A percentile compares a stretch with the other conserved stretches of the same genome.
Evolutionary conservation across 2,329 filamentous ascomycete genomes (phyloP).

Genomic region (Stagonosporopsis chrysanthemi): DNA sequence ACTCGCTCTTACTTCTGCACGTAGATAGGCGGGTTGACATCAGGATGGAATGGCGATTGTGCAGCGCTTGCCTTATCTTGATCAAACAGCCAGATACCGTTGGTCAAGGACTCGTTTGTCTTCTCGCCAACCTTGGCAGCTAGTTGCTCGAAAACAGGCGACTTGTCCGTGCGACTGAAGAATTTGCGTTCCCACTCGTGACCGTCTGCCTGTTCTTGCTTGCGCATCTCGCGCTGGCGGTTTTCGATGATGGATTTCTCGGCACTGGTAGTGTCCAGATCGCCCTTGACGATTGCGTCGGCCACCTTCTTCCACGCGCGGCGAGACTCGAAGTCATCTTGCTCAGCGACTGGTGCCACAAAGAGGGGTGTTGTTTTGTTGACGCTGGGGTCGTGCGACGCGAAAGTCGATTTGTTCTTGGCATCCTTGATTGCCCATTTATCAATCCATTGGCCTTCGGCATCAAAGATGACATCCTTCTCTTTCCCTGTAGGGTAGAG

Average conservation of each 20-base stretch:
- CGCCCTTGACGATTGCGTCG: conserved; percentile 77
- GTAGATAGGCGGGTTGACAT: conserved; percentile 40
- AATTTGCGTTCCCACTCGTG: conserved; percentile 83
- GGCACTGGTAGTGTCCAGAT: conserved; percentile 79
- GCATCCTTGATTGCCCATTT: conserved; percentile 79
- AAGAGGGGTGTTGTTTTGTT: conserved; percentile 69
- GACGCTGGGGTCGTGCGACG: conserved; percentile 57
- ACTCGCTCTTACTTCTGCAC: conserved; percentile 19
- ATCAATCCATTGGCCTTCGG: conserved; percentile 90
- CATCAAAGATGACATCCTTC: conserved; percentile 79
- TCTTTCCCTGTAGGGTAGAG: conserved; percentile 75
- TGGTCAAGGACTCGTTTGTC: conserved; percentile 70
- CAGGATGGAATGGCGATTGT: conserved; percentile 38
- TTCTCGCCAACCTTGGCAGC: conserved; percentile 54
- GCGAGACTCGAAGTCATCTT: conserved; percentile 87
- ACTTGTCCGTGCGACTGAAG: conserved; percentile 64
- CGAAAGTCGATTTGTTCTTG: conserved; percentile 53
- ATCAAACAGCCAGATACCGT: conserved; percentile 75
- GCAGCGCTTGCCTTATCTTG: conserved; percentile 54
- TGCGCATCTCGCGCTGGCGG: conserved; percentile 78
- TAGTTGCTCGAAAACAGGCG: conserved; percentile 58
- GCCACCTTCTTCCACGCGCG: conserved; percentile 89
- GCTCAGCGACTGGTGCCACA: conserved; percentile 75
- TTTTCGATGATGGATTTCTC: conserved; percentile 93
- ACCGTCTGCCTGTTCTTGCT: conserved; percentile 76